A percentile compares a stretch with the other conserved stretches of the same genome.
phyloP scores from a whole-genome alignment of 306 rosid species.

The Medicago ruthenica region DNA sequence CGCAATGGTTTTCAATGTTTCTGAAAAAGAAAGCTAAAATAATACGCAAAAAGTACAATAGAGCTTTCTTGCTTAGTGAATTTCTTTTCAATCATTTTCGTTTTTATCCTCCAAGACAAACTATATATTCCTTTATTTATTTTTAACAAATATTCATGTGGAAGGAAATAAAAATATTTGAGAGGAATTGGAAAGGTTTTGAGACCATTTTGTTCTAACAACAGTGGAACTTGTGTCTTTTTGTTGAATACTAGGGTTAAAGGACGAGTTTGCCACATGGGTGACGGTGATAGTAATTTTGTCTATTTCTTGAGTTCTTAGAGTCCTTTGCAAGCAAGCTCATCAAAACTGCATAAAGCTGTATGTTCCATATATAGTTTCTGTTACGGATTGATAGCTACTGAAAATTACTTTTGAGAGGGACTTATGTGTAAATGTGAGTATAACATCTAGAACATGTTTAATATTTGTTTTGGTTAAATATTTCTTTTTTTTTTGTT shows the following conservation, averaged over 20 bases:
- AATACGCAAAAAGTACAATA: slow-evolving; percentile 14
- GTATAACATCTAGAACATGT: background rate
- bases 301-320: slow-evolving; percentile 21
- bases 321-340: background rate
- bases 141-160: background rate
- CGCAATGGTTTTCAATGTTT: background rate
- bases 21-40: background rate
- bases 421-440: background rate
- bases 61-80: background rate
- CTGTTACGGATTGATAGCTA: background rate
- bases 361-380: background rate
- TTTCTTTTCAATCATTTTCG: slow-evolving; percentile 24
- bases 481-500: too few relatives aligned
- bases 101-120: background rate
- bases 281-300: slow-evolving; percentile 45
- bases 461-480: too few relatives aligned
- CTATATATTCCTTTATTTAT: background rate
- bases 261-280: slow-evolving; percentile 34
- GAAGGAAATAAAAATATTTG: background rate
- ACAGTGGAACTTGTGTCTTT: slow-evolving; percentile 3
- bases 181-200: background rate
- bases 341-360: slow-evolving; percentile 20
- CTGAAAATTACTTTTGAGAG: background rate
- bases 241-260: background rate
- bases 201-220: background rate